Evolutionary conservation across 306 rosid species (phyloP).

Genomic region (Ormosia emarginata): DNA sequence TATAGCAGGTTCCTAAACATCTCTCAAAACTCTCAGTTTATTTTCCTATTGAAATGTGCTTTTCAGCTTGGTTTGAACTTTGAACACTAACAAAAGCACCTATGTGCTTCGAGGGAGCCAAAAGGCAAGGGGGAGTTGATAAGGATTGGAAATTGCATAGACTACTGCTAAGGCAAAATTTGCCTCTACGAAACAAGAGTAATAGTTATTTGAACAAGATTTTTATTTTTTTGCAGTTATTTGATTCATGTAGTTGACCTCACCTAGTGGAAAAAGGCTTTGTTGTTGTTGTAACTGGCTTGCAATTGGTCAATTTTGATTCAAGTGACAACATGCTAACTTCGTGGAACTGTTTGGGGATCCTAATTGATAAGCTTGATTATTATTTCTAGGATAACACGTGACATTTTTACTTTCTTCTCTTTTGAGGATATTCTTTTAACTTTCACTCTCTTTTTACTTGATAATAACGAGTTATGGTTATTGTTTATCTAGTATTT

Average conservation of each 20-base stretch:
- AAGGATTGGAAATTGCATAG: not conserved
- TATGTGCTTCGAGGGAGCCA: not conserved
- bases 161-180: not conserved
- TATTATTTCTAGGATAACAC: not conserved
- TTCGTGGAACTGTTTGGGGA: not conserved
- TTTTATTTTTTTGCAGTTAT: not conserved
- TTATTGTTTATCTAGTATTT: constrained; percentile 48
- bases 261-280: too few relatives aligned
- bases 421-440: not conserved
- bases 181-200: not conserved
- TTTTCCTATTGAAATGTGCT: not conserved
- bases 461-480: constrained; percentile 12
- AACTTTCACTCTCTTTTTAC: not conserved
- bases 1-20: not conserved
- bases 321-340: not conserved
- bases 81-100: not conserved
- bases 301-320: not conserved
- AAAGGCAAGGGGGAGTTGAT: not conserved
- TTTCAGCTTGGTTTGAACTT: not conserved
- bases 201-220: not conserved
- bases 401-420: not conserved
- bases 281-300: not conserved
- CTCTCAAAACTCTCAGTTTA: not conserved
- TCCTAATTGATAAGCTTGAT: not conserved
- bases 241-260: not conserved